phyloP scores from a whole-genome alignment of 2,329 filamentous ascomycete genomes.

The Aspergillus awamori region DNA sequence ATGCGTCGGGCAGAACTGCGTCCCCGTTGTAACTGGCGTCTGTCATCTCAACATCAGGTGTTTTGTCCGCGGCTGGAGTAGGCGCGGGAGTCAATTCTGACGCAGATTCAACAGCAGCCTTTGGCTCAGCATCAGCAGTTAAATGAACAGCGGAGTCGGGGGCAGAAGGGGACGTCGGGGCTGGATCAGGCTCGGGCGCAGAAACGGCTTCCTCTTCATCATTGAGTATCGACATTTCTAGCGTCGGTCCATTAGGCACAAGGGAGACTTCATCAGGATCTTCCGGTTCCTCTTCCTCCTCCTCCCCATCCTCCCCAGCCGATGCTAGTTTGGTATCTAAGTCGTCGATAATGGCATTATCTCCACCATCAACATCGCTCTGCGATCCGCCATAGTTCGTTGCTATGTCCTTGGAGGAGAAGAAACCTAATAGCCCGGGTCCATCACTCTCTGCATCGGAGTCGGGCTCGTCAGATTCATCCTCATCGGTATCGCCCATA shows the following conservation, averaged over 20 bases:
- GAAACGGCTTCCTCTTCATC: slow-evolving; percentile 23
- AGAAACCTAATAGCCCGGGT: slow-evolving; percentile 50
- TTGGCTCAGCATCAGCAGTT: not conserved
- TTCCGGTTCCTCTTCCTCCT: slow-evolving; percentile 32
- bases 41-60: slow-evolving; percentile 4
- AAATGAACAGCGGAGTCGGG: not conserved
- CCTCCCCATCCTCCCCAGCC: slow-evolving; percentile 29
- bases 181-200: slow-evolving; percentile 21
- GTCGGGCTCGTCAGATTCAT: slow-evolving; percentile 57
- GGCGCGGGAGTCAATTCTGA: slow-evolving; percentile 20
- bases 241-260: slow-evolving; percentile 35
- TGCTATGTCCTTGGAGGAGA: slow-evolving; percentile 46
- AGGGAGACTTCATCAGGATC: slow-evolving; percentile 41
- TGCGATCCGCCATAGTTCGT: slow-evolving; percentile 17
- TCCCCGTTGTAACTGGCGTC: slow-evolving; percentile 5
- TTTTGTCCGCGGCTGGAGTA: not conserved
- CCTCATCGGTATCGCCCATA: slow-evolving; percentile 51
- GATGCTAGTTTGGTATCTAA: slow-evolving; percentile 30
- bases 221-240: slow-evolving; percentile 34
- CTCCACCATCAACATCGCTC: slow-evolving; percentile 38
- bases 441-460: slow-evolving; percentile 45
- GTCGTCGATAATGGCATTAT: slow-evolving; percentile 32
- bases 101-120: not conserved
- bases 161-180: not conserved
- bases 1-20: slow-evolving; percentile 5